Percentiles rank a stretch among this genome's conserved stretches.
phyloP scores from a whole-genome alignment of 495 filamentous ascomycete species.

The Evansstolkia leycettana region DNA sequence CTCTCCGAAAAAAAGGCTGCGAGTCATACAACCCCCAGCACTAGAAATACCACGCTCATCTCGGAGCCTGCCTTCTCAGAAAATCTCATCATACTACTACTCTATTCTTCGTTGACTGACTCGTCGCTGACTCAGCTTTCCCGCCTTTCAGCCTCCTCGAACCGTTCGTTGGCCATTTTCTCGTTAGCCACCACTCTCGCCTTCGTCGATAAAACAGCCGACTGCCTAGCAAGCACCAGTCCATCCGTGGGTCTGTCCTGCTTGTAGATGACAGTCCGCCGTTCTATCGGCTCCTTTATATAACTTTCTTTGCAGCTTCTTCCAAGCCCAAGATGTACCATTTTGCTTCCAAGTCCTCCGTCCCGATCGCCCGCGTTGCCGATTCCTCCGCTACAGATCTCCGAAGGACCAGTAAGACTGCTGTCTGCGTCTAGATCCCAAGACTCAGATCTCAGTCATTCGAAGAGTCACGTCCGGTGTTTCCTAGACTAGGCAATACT shows the following conservation, averaged over 20 bases:
- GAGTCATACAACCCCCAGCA: not conserved
- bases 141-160: not conserved
- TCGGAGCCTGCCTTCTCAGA: no score
- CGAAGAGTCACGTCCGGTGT: not conserved
- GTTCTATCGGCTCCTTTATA: conserved; percentile 13
- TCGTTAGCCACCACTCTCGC: not conserved
- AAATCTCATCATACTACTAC: no score
- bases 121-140: not conserved
- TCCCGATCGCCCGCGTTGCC: conserved; percentile 20
- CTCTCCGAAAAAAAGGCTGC: not conserved
- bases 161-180: not conserved
- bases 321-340: conserved; percentile 21
- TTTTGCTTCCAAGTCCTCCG: conserved; percentile 13
- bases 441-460: not conserved
- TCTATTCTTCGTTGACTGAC: no score
- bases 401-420: conserved; percentile 12
- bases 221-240: not conserved
- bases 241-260: conserved; percentile 8
- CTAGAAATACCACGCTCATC: no score
- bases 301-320: conserved; percentile 6
- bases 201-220: not conserved
- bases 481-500: no score
- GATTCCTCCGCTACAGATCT: conserved; percentile 16
- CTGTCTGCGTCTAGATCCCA: conserved; percentile 10
- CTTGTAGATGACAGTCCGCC: conserved; percentile 14